These are phyloP conservation scores for Leishmania gerbilli DNA, from an alignment of 208 protist species.

Conservation along the genomic window DNA sequence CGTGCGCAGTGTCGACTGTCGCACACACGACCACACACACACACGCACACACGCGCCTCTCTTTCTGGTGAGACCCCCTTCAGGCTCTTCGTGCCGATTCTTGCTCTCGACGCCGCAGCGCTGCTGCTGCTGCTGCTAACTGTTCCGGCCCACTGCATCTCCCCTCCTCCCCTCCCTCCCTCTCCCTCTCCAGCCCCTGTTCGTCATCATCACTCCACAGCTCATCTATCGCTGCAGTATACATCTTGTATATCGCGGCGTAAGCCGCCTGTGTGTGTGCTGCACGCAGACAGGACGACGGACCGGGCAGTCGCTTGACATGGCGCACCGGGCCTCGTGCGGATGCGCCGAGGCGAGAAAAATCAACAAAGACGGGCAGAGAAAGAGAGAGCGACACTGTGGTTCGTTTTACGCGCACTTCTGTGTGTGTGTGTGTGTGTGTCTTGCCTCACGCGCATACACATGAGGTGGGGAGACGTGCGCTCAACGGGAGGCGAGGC, in stretches of 20 bases:
- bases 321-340: no score
- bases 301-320: neutral
- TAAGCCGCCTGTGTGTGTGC: neutral
- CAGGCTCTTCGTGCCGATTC: neutral
- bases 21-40: neutral
- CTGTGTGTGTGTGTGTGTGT: no score
- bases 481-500: neutral
- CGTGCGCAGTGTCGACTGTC: neutral
- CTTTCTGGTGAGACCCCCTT: neutral
- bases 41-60: neutral
- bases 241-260: neutral
- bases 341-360: neutral
- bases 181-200: neutral
- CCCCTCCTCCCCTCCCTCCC: neutral
- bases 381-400: neutral
- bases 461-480: neutral
- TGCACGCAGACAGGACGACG: neutral
- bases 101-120: neutral
- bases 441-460: neutral
- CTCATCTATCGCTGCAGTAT: neutral
- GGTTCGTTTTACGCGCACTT: neutral
- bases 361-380: neutral
- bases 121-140: neutral
- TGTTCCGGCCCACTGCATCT: neutral
- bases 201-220: neutral